These are phyloP conservation scores for Omphalotus guepiniiformis DNA, from an alignment of 768 basidiomycete genomes.

Conservation along the genomic window DNA sequence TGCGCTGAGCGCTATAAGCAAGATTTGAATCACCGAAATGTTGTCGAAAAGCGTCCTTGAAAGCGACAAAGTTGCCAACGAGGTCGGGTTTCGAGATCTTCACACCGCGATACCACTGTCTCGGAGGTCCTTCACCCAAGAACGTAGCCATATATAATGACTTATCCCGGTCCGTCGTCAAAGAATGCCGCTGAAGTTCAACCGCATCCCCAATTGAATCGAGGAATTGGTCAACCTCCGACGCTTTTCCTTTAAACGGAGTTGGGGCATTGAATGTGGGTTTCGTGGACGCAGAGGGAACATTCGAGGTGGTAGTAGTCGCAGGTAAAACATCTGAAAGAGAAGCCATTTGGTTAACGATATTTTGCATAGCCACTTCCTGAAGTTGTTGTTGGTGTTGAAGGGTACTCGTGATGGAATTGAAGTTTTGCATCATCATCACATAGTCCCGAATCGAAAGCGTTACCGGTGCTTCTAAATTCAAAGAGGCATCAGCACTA, in stretches of 20 bases:
- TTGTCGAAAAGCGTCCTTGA: constrained; percentile 20
- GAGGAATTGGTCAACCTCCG: constrained; percentile 15
- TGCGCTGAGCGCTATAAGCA: constrained; percentile 20
- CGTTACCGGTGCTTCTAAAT: too few relatives aligned
- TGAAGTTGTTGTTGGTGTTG: not conserved
- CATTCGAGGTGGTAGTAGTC: not conserved
- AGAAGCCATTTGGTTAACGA: not conserved
- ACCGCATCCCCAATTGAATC: constrained; percentile 22
- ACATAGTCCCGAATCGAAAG: too few relatives aligned
- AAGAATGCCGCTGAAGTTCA: constrained; percentile 17
- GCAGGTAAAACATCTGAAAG: not conserved
- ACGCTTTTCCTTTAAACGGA: constrained; percentile 16
- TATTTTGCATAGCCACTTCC: not conserved
- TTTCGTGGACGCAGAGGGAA: not conserved
- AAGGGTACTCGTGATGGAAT: not conserved
- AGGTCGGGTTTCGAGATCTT: constrained; percentile 13
- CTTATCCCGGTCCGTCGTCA: constrained; percentile 23
- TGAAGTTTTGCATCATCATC: not conserved
- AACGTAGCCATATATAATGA: constrained; percentile 23
- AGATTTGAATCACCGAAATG: constrained; percentile 26
- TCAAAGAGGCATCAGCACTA: too few relatives aligned
- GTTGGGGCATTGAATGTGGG: constrained; percentile 11
- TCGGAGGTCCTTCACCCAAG: constrained; percentile 25
- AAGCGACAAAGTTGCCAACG: constrained; percentile 22
- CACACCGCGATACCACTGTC: constrained; percentile 27